Conservation (phyloP, 345 rosid genomes). For the Eucalyptus dawsonii region DNA sequence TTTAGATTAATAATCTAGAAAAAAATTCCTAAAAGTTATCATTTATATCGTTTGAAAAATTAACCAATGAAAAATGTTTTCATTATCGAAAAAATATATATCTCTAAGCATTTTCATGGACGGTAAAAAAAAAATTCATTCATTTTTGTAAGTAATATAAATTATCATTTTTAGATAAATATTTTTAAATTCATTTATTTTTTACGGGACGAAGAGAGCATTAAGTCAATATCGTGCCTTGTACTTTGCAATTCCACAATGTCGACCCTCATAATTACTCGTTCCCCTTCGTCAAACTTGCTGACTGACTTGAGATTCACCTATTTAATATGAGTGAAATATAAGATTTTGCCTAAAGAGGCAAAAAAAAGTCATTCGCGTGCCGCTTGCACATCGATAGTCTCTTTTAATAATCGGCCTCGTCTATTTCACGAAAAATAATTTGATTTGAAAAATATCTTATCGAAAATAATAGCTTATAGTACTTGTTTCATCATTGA, state of each 20-base stretch:
- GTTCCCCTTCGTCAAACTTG: background rate
- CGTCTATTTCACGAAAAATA: accelerated
- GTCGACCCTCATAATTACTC: background rate
- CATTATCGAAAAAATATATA: background rate
- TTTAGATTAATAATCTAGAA: background rate
- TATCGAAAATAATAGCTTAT: background rate
- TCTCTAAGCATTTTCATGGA: background rate
- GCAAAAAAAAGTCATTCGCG: background rate
- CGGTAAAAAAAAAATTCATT: accelerated
- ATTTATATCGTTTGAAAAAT: background rate
- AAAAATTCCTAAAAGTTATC: background rate
- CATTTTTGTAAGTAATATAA: background rate
- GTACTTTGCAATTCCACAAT: background rate
- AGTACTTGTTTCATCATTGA: background rate
- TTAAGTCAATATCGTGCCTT: background rate
- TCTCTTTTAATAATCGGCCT: background rate
- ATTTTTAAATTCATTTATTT: background rate
- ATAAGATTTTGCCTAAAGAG: background rate
- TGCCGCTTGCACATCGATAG: background rate
- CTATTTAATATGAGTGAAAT: background rate
- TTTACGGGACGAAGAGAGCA: accelerated
- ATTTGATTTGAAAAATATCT: background rate
- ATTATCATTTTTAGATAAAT: background rate
- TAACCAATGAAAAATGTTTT: background rate
- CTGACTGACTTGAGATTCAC: background rate